Evolutionary conservation across 208 protist genomes (phyloP).

Genomic region (Leishmania amazonensis): DNA sequence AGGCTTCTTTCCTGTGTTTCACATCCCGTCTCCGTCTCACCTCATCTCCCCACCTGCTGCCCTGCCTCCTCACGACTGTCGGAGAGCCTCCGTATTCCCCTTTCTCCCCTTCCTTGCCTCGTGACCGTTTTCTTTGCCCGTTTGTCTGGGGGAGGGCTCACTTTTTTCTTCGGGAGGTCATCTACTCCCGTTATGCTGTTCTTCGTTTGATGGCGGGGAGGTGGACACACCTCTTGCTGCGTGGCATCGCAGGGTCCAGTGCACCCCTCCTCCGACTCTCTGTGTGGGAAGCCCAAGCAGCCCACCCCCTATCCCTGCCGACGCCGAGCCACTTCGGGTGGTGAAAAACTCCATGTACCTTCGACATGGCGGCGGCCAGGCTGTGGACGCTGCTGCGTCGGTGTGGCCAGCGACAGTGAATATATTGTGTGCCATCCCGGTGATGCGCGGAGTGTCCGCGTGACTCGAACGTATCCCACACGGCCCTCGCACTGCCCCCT

Average conservation of each 20-base stretch:
- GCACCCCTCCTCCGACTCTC: too few species aligned
- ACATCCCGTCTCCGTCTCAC: neutral
- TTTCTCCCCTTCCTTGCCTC: neutral
- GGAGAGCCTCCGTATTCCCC: neutral
- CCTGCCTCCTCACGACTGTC: neutral
- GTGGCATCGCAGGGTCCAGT: too few species aligned
- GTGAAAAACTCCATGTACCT: too few species aligned
- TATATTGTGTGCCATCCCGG: neutral
- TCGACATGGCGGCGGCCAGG: neutral
- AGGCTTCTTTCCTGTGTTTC: neutral
- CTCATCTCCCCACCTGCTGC: neutral
- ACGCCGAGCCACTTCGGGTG: too few species aligned
- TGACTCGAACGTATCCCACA: neutral
- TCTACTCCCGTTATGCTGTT: neutral
- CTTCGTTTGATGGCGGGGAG: neutral
- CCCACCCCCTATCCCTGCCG: too few species aligned
- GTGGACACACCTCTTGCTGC: too few species aligned
- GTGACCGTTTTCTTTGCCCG: neutral
- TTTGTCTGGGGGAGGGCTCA: neutral
- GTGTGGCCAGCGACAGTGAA: neutral
- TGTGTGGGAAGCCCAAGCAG: neutral
- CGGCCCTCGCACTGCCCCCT: neutral
- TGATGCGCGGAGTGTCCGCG: too few species aligned
- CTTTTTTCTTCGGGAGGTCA: neutral
- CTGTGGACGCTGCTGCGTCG: neutral